Evolutionary conservation across 495 filamentous ascomycete genomes (phyloP).

Genomic region (Aspergillus coremiiformis): DNA sequence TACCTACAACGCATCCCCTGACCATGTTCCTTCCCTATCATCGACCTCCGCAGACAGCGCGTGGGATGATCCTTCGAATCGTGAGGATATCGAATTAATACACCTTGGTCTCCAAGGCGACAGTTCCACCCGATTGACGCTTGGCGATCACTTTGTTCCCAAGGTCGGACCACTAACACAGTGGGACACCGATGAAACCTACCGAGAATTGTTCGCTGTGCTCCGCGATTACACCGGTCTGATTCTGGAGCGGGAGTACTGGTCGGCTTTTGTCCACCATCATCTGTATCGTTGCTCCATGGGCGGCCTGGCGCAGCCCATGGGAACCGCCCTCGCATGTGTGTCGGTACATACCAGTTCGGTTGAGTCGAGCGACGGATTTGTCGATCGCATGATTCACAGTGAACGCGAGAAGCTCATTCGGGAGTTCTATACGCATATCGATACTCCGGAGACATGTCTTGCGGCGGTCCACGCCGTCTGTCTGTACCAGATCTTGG

Average conservation of each 20-base stretch:
- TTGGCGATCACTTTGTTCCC: conserved; percentile 6
- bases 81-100: background rate
- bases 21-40: background rate
- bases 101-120: background rate
- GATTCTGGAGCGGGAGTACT: conserved; percentile 11
- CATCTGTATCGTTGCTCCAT: conserved; percentile 9
- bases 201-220: conserved; percentile 7
- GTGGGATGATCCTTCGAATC: background rate
- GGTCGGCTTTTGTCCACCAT: conserved; percentile 16
- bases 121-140: background rate
- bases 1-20: background rate
- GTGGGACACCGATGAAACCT: background rate
- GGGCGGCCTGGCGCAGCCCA: conserved; percentile 10
- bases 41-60: background rate
- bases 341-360: conserved; percentile 8
- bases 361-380: conserved; percentile 8
- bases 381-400: conserved; percentile 8
- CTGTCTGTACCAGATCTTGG: conserved; percentile 15
- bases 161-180: background rate
- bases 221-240: conserved; percentile 11
- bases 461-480: conserved; percentile 13
- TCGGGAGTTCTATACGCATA: conserved; percentile 7
- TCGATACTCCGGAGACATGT: conserved; percentile 9
- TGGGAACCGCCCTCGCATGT: conserved; percentile 9
- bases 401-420: conserved; percentile 9